Conservation (phyloP, 208 protist species). For the Trypanosoma lewisi region DNA sequence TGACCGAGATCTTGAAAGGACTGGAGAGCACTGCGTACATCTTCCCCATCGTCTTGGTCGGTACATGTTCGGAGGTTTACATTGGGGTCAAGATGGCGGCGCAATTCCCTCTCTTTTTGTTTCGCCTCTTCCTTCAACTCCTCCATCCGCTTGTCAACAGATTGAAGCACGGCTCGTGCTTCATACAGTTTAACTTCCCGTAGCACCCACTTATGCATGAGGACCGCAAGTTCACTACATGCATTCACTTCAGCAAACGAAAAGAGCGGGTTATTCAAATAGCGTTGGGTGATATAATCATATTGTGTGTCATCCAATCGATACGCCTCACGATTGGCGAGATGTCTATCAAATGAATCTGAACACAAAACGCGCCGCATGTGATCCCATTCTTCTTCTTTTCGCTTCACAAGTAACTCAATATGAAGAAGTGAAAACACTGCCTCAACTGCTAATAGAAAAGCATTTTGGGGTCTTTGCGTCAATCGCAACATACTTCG, state of each 20-base stretch:
- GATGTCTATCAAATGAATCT: constrained; percentile 8
- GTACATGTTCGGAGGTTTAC: not conserved
- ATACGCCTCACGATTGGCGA: constrained; percentile 6
- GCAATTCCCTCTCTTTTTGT: not conserved
- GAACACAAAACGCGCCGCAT: constrained; percentile 21
- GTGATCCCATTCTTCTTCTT: constrained; percentile 25
- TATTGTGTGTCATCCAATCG: constrained; percentile 15
- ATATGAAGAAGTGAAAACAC: constrained; percentile 23
- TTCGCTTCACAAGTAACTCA: constrained; percentile 17
- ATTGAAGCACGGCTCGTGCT: constrained; percentile 1
- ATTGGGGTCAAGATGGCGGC: not conserved
- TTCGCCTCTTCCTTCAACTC: not conserved
- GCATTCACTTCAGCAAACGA: not conserved
- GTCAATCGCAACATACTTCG: constrained; percentile 9
- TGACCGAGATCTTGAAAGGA: constrained; percentile 9
- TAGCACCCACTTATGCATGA: constrained; percentile 26
- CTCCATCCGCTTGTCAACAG: constrained; percentile 1
- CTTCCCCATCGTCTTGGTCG: constrained; percentile 2
- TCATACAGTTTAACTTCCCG: constrained; percentile 18
- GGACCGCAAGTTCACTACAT: constrained; percentile 1
- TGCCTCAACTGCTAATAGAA: constrained; percentile 11
- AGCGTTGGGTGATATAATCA: constrained; percentile 10
- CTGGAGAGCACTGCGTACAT: not conserved
- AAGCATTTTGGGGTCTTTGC: not conserved
- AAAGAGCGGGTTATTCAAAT: constrained; percentile 21